Conservation (phyloP, 2,329 filamentous ascomycete species). For the Penicillium vulpinum region DNA sequence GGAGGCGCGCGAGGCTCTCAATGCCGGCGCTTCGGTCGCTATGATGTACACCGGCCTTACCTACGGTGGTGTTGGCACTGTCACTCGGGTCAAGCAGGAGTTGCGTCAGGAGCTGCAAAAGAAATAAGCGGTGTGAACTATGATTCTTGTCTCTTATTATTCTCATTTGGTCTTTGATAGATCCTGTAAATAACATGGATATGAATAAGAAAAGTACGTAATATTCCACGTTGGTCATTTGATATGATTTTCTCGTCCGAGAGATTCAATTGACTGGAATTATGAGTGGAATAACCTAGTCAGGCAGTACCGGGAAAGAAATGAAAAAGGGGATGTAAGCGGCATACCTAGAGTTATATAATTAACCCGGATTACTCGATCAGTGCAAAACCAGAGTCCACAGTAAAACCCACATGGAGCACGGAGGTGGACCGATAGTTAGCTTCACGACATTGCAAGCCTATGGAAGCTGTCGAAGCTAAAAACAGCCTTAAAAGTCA, state of each 20-base stretch:
- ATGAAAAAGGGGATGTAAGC: not conserved
- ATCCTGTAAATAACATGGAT: slow-evolving; percentile 25
- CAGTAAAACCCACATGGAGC: not conserved
- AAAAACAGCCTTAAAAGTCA: slow-evolving; percentile 4
- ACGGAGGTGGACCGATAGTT: not conserved
- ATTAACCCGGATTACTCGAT: slow-evolving; percentile 25
- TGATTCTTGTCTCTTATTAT: not conserved
- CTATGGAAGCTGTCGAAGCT: not conserved
- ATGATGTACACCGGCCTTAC: slow-evolving; percentile 84
- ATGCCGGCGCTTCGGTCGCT: slow-evolving; percentile 85
- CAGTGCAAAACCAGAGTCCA: slow-evolving; percentile 5
- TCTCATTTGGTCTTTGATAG: slow-evolving; percentile 2
- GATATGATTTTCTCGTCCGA: slow-evolving; percentile 1
- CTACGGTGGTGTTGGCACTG: slow-evolving; percentile 63
- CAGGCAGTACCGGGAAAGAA: slow-evolving; percentile 1
- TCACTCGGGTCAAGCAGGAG: slow-evolving; percentile 54
- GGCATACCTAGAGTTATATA: not conserved
- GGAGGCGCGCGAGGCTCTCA: slow-evolving; percentile 77
- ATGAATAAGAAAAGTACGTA: not conserved
- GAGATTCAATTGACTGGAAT: not conserved
- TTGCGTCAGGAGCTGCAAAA: slow-evolving; percentile 42
- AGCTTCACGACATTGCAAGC: not conserved
- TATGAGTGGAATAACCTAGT: not conserved
- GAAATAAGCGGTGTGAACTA: slow-evolving; percentile 22
- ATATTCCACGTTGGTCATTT: not conserved